phyloP scores from a whole-genome alignment of 1,284 basidiomycete genomes.

The Ganoderma meredithae region DNA sequence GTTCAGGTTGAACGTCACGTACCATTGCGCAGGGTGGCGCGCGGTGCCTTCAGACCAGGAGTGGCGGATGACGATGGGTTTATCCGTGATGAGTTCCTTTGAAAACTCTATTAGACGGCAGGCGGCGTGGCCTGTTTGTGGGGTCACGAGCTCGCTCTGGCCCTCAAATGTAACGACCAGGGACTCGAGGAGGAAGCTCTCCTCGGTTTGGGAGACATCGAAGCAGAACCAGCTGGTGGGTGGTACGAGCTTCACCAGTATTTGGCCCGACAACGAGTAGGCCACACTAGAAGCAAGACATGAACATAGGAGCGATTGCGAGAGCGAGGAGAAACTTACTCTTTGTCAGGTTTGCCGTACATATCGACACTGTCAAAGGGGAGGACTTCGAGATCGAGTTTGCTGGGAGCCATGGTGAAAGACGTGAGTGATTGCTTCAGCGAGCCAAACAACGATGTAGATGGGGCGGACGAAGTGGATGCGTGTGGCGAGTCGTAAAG shows the following conservation, averaged over 20 bases:
- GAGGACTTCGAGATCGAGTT: constrained; percentile 29
- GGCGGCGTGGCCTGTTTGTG: constrained; percentile 65
- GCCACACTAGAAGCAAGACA: constrained; percentile 51
- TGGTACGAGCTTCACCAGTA: constrained; percentile 64
- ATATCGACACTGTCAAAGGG: constrained; percentile 46
- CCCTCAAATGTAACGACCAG: constrained; percentile 79
- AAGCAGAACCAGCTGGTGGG: constrained; percentile 41
- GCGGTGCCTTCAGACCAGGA: constrained; percentile 61
- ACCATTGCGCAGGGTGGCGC: constrained; percentile 66
- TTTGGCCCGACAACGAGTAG: constrained; percentile 80
- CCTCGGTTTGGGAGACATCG: constrained; percentile 57
- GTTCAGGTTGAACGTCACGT: constrained; percentile 72
- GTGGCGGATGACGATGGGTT: constrained; percentile 66
- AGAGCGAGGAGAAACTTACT: constrained; percentile 52
- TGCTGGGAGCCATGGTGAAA: constrained; percentile 26
- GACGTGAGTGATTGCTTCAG: constrained; percentile 28
- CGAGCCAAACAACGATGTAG: constrained; percentile 25
- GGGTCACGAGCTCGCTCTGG: constrained; percentile 70
- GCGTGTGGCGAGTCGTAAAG: constrained; percentile 14
- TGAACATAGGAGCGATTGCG: constrained; percentile 17
- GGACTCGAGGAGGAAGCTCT: constrained; percentile 67
- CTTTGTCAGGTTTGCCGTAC: constrained; percentile 69
- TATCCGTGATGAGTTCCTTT: constrained; percentile 61
- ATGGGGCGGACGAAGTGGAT: constrained; percentile 7
- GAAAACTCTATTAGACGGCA: constrained; percentile 71